Percentiles rank a stretch among this genome's conserved stretches.
These are phyloP conservation scores for Ceratorhiza oryzae-sativae DNA, from an alignment of 1,284 basidiomycete genomes.

Conservation along the genomic window DNA sequence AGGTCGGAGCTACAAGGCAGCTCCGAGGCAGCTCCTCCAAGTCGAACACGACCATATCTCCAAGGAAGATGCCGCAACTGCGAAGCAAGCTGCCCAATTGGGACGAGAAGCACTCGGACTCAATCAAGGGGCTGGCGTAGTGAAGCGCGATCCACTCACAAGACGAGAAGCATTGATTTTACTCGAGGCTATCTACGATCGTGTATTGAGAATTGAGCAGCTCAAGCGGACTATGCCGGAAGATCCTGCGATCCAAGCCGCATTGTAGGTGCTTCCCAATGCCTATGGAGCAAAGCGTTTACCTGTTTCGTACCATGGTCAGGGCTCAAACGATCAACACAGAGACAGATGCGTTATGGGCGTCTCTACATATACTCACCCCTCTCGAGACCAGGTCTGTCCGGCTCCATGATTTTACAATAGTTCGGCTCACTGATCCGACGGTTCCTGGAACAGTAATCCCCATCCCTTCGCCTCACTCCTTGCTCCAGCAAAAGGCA, in stretches of 20 bases:
- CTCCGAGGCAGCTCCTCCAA: constrained; percentile 94
- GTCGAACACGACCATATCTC: constrained; percentile 66
- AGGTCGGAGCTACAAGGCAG: constrained; percentile 89
- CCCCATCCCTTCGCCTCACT: constrained; percentile 98
- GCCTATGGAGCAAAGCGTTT: constrained; percentile 34
- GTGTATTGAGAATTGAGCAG: constrained; percentile 86
- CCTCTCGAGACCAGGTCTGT: constrained; percentile 87
- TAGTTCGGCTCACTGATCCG: constrained; percentile 1
- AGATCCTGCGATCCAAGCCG: constrained; percentile 62
- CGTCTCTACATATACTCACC: constrained; percentile 82
- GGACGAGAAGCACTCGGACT: constrained; percentile 41
- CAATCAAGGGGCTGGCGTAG: constrained; percentile 41
- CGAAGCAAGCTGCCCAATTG: constrained; percentile 40
- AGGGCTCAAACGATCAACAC: constrained; percentile 70
- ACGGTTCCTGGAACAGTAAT: constrained; percentile 58
- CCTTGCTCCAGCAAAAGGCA: constrained; percentile 89
- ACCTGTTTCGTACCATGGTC: constrained; percentile 31
- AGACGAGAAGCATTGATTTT: constrained; percentile 80
- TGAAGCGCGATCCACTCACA: constrained; percentile 57
- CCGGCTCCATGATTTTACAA: not conserved
- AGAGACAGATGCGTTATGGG: constrained; percentile 79
- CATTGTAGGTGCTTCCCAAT: constrained; percentile 23
- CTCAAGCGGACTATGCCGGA: constrained; percentile 72
- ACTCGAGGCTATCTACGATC: constrained; percentile 87
- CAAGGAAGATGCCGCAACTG: constrained; percentile 57